Conservation (phyloP, 441 rosid species). For the Codiaeum variegatum region DNA sequence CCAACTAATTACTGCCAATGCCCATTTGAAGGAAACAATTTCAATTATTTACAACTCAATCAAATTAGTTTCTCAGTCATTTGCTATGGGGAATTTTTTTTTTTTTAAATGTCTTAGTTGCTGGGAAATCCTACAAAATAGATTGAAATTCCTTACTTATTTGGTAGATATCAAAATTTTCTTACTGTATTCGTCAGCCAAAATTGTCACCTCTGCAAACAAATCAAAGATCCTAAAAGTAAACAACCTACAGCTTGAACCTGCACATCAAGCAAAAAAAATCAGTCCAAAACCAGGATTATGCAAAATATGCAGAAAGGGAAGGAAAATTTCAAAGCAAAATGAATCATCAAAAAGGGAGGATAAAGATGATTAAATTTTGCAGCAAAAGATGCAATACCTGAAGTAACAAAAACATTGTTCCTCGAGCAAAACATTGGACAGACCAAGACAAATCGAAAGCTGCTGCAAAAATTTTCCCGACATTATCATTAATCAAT, state of each 20-base stretch:
- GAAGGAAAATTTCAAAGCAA: no score
- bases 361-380: neutral
- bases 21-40: slow-evolving; percentile 8
- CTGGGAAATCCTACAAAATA: slow-evolving; percentile 18
- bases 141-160: neutral
- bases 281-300: no score
- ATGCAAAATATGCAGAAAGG: no score
- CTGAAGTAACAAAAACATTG: slow-evolving; percentile 15
- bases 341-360: neutral
- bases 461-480: slow-evolving; percentile 13
- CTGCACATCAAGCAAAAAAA: slow-evolving; percentile 29
- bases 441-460: slow-evolving; percentile 4
- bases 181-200: slow-evolving; percentile 28
- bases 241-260: slow-evolving; percentile 20
- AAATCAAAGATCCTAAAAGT: slow-evolving; percentile 1
- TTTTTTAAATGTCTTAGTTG: slow-evolving; percentile 25
- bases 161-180: slow-evolving; percentile 27
- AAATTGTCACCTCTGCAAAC: slow-evolving; percentile 30
- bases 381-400: slow-evolving; percentile 8
- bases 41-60: slow-evolving; percentile 34
- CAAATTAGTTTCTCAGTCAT: slow-evolving; percentile 27
- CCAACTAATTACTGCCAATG: no score
- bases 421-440: neutral
- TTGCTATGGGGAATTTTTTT: slow-evolving; percentile 8
- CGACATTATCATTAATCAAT: neutral